Base-by-base conservation (phyloP, 305 asterid species). In the Fraxinus greggii region DNA sequence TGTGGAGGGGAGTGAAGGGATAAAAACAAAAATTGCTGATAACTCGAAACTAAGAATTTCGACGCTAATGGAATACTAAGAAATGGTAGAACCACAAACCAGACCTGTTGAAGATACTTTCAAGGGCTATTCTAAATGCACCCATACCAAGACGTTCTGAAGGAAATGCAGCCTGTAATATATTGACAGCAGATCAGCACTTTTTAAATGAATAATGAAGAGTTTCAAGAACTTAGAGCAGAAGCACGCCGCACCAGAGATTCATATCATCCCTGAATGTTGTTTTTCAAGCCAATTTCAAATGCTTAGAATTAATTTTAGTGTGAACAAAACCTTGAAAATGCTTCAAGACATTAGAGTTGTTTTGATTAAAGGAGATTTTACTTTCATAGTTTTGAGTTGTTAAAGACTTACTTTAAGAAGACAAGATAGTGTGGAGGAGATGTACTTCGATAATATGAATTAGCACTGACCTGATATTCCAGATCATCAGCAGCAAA, bases 111-210 rank as follows among this genome's bases (percentile, higher is more conserved):
- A 86, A 92, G 81, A 92, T 86, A 82, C 91, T 89, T 88, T 92
- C 92, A 75, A 92, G 92, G 56, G 95, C 92, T 72, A 85, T 90
- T 81, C 93, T 85, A 81, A 91, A 91, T 77, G 95, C 93, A 63
- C 95, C 95, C 91, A 90, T 84, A 78, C 93, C 95, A 77, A 92
- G 93, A 72, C 93, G 93, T 86, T 92, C 89, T 1, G 88, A 86
- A 73, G 92, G 92, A 86, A 92, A 92, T 42, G 92, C 92, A 78
- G 93, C 95, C 93, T 92, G 84, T 75, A 78, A 77, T 74, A 33
- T 76, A 76, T 78, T 45, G 76, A 65, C 70, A 72, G 36, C 32
- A 23, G 1, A 76, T 77, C 75, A 72, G 19, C 38, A 83, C 12
- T 51, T 72, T 45, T 73, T 81, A 7, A 74, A 75, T 48, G 59